Base-by-base conservation (phyloP, 2,329 filamentous ascomycete species). In the Xylariaceae sp. region DNA sequence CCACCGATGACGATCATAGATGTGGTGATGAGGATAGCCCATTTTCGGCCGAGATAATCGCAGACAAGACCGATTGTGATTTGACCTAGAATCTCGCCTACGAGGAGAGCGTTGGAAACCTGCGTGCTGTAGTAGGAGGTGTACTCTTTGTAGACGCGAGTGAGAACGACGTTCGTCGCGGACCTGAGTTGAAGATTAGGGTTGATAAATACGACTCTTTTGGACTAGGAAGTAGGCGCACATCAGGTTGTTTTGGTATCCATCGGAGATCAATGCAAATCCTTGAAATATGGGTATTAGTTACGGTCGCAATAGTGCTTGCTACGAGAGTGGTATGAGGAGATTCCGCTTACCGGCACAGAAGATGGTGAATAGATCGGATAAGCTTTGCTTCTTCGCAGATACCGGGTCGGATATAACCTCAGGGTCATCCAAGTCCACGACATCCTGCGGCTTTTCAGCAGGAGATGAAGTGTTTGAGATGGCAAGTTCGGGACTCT, bases 171-270 rank as follows among this genome's bases (percentile, higher is more conserved):
- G 39, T 57, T 57, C 3, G 55, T 57, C 27, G 50, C 54, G 32
- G 46, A 50, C 54, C 54, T 56, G 26, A 11, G 27, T 12, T 30
- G 30, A 35, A 7, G 37, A 26, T 54, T 47, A 51, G 47, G 9
- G n/a, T 34, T 31, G 3, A 2, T 26, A 11, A 12, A 9, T n/a
- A 34, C 31, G 9, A 8, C 12, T 50, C 32, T 4, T 44, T 11
- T 41, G 29, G 6, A n/a, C 31, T n/a, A 44, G 19, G 5, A n/a
- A 29, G 32, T 26, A 26, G 35, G 19, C 50, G 3, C 50, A 56
- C 54, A 56, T 56, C 37, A 56, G 47, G 30, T 53, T 56, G 27
- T 56, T 56, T 34, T 56, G 54, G 49, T 56, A 56, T 26, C 54
- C 54, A 54, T 56, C 54, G 6, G 54, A 56, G 30, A 56, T 54